Evolutionary conservation across 768 basidiomycete genomes (phyloP), one percentile per base, ranked within the genome.

Genomic region (Macrocybe gigantea): DNA sequence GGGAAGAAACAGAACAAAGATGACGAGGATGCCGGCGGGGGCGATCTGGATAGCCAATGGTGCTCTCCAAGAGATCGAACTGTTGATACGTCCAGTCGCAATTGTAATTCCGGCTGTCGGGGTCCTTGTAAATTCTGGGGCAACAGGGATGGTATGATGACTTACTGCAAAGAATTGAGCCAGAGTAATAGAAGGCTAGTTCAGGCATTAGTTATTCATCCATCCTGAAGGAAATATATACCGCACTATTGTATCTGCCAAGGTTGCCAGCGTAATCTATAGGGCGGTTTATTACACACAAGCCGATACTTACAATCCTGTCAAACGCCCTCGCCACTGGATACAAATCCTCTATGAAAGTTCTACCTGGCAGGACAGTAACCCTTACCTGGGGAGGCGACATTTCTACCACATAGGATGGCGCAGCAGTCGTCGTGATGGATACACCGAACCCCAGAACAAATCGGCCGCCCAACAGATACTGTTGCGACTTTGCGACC

Each of bases 361-460:
- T n/a, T 7, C 14, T 38, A 5, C 36, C 5, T 36, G 15, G 22
- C n/a, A 42, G 4, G 3, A 32, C 40, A 30, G 11, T 7, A 38
- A 5, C 9, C 50, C 57, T 38, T 52, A 69, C 70, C 53, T 77
- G 75, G 12, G 78, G 77, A 39, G 81, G 81, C 9, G 77, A 74
- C 60, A 82, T 77, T 59, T 83, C 81, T 13, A 75, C 72, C 7
- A 74, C 72, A 57, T 80, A 81, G 11, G 74, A 61, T 5, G 72
- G 69, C 2, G 70, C 69, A 1, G 72, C 72, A 7, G 69, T 71
- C 12, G 71, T 67, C 5, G 66, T 64, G 10, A 76, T 71, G 3
- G 73, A 64, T 11, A 80, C 76, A 49, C 78, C 76, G 53, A 78
- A 74, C 30, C 79, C 79, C 34, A 81, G 66, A 37, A 79, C 63